Base-by-base conservation (phyloP, 768 basidiomycete genomes). In the Hypholoma sublateritium region DNA sequence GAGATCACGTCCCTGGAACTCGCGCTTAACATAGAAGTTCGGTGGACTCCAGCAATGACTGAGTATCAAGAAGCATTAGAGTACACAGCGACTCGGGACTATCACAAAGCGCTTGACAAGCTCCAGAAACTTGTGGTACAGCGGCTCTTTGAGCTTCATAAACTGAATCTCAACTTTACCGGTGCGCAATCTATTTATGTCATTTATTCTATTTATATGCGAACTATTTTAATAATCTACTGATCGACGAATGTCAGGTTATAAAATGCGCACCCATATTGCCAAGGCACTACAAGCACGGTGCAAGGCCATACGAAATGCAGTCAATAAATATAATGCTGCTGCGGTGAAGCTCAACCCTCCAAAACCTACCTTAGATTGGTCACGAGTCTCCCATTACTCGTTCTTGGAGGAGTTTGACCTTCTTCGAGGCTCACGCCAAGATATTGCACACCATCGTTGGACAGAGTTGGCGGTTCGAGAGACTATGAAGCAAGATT, bases 101-200 rank as follows among this genome's bases (percentile, higher is more conserved):
- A 74, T 47, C 66, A 61, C 12, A 48, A 22, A 28, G 49, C 50
- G 4, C 62, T 78, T 0, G 64, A 74, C 14, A 59, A 65, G 16
- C 58, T 78, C 0, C 69, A 76, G 50, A 43, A 58, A 22, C 69
- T 77, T 8, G 70, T 72, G 3, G 57, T 74, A 0, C 70, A 70
- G 56, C 62, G 66, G 1, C 57, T 78, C 1, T 75, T 78, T 59
- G 72, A 78, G 58, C 64, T 77, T 3, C 71, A 72, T 21, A 72
- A 72, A 57, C 53, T 74, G 21, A 76, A 76, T 59, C 59, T 76
- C 12, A 62, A 70, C 13, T 55, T 63, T 3, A 76, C 69, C 17
- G 75, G 75, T 74, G 56, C 22, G 65, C 62, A 16, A n/a, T 13
- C 39, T 50, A 28, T 41, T 54, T 55, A 21, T 19, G 17, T 50